These are phyloP conservation scores for Scedosporium dehoogii DNA, from an alignment of 2,329 filamentous ascomycete genomes.

Conservation along the genomic window DNA sequence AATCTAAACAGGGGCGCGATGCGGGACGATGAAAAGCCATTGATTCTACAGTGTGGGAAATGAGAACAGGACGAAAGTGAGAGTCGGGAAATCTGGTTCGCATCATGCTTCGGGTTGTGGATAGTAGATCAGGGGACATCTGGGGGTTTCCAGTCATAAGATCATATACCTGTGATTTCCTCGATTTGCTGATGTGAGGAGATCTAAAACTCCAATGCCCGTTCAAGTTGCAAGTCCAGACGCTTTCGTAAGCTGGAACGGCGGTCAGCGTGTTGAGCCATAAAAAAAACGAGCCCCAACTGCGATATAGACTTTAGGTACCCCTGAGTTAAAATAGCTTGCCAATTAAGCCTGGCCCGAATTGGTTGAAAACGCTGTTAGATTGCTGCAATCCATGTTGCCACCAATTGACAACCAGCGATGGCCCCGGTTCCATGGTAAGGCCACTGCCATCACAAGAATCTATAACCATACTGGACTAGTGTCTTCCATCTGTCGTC, in stretches of 20 bases:
- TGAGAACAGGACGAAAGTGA: not conserved
- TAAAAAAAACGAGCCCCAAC: too few species aligned
- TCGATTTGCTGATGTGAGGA: slow-evolving; percentile 1
- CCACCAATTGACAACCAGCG: not conserved
- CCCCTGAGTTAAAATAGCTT: too few species aligned
- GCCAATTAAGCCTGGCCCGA: too few species aligned
- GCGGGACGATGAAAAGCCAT: not conserved
- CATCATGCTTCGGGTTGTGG: not conserved
- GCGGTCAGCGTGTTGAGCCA: too few species aligned
- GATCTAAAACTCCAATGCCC: not conserved
- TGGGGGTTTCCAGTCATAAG: not conserved
- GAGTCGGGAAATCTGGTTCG: not conserved
- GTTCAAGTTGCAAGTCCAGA: not conserved
- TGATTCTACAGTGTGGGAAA: not conserved
- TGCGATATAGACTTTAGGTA: too few species aligned
- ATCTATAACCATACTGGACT: not conserved
- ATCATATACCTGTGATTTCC: not conserved
- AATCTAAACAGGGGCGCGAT: not conserved
- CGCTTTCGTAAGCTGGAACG: not conserved
- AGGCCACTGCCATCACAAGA: not conserved
- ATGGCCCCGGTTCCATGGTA: slow-evolving; percentile 1
- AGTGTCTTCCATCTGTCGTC: not conserved
- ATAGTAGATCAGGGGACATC: not conserved
- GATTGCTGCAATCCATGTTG: not conserved
- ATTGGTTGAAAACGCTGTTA: not conserved